Percentiles rank a stretch among this genome's conserved stretches.
Conservation (phyloP, 331 rosid species). For the Quercus tomentella region DNA sequence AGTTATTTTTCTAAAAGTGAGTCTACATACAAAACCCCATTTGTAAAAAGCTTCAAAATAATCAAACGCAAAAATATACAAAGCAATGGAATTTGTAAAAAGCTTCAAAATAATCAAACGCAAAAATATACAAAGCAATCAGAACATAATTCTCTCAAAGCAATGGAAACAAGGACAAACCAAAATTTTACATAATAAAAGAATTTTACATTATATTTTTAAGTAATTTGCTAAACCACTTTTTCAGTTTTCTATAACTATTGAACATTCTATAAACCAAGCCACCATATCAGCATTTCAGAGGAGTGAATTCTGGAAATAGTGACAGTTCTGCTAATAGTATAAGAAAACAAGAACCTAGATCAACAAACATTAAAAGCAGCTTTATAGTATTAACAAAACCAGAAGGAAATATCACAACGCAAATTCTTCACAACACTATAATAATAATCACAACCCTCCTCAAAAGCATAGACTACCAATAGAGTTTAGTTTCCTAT, state of each 20-base stretch:
- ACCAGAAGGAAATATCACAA: neutral
- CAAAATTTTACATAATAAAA: no score
- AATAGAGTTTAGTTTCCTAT: neutral
- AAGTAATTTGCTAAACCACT: neutral
- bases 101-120: no score
- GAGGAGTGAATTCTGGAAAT: neutral
- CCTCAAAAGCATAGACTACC: neutral
- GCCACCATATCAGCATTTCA: neutral
- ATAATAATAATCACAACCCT: neutral
- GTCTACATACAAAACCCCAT: no score
- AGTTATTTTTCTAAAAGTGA: no score
- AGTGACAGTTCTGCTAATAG: neutral
- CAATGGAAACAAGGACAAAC: no score
- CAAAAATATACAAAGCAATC: no score
- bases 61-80: no score
- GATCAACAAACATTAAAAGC: neutral
- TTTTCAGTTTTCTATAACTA: neutral
- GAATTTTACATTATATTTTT: neutral
- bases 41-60: no score
- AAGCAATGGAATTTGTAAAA: no score
- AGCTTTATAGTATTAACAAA: neutral
- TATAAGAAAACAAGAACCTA: neutral
- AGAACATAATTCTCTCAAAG: no score
- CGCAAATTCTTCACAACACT: neutral
- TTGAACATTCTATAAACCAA: neutral